phyloP scores from a whole-genome alignment of 2,329 filamentous ascomycete species.

The Botrytis hyacinthi region DNA sequence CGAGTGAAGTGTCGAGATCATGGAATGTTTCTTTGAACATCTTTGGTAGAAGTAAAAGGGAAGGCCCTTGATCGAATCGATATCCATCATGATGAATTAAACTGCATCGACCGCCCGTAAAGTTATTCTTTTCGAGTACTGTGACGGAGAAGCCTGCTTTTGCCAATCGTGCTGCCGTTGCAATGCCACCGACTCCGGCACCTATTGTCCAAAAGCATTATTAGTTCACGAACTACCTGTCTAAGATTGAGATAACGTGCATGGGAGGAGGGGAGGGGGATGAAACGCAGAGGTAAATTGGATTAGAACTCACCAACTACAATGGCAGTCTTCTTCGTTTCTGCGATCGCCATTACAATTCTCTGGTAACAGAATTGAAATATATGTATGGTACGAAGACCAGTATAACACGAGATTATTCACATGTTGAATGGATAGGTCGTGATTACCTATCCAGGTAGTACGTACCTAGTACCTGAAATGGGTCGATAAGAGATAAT shows the following conservation, averaged over 20 bases:
- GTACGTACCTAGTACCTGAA: not conserved
- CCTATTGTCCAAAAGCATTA: constrained; percentile 44
- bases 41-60: constrained; percentile 67
- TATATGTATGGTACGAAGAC: constrained; percentile 25
- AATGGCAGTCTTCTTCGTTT: constrained; percentile 47
- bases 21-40: constrained; percentile 68
- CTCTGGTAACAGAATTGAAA: not conserved
- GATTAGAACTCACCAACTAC: constrained; percentile 48
- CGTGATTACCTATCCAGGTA: not conserved
- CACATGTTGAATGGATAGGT: constrained; percentile 26
- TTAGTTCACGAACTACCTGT: constrained; percentile 9
- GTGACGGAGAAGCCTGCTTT: constrained; percentile 70
- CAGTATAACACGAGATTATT: constrained; percentile 22
- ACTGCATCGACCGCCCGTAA: constrained; percentile 70
- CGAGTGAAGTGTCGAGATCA: constrained; percentile 65
- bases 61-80: constrained; percentile 75
- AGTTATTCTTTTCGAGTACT: constrained; percentile 73
- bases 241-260: not conserved
- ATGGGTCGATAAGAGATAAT: not conserved
- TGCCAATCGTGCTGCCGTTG: constrained; percentile 68
- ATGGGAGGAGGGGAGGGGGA: not conserved
- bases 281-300: not conserved
- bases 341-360: constrained; percentile 28
- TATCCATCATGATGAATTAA: constrained; percentile 60
- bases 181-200: constrained; percentile 68